These are phyloP conservation scores for Astrothelium subdiscretum DNA, from an alignment of 495 filamentous ascomycete species.

Conservation along the genomic window DNA sequence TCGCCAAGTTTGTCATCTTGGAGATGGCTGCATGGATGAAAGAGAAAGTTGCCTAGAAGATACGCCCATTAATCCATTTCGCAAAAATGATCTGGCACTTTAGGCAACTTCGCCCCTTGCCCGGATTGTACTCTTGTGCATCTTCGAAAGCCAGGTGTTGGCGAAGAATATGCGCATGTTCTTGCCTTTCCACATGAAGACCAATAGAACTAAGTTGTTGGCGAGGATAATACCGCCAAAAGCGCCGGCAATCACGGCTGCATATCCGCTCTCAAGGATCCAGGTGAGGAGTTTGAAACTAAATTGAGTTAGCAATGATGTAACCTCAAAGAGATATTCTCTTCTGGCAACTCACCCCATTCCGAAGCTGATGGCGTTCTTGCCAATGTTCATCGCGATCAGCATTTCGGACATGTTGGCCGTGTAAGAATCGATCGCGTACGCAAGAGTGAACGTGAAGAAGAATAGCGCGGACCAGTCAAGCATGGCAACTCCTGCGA, in stretches of 20 bases:
- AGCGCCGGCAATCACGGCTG: conserved; percentile 45
- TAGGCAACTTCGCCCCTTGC: background rate
- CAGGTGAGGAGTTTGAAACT: conserved; percentile 42
- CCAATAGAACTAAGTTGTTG: conserved; percentile 44
- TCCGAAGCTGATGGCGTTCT: conserved; percentile 51
- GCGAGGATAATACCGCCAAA: conserved; percentile 42
- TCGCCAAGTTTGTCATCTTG: too few species aligned
- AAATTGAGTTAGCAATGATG: background rate
- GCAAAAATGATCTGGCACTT: background rate
- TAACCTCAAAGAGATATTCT: background rate
- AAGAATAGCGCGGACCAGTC: conserved; percentile 28
- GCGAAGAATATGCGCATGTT: conserved; percentile 39
- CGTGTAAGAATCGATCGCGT: conserved; percentile 27
- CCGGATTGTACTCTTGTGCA: conserved; percentile 29
- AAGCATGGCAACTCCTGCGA: conserved; percentile 17
- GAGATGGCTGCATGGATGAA: too few species aligned
- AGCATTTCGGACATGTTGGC: conserved; percentile 44
- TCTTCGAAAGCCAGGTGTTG: conserved; percentile 40
- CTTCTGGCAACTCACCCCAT: conserved; percentile 30
- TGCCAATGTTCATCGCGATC: conserved; percentile 58
- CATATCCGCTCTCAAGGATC: conserved; percentile 45
- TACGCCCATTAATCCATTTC: too few species aligned
- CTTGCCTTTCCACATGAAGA: conserved; percentile 50
- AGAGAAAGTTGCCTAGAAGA: too few species aligned
- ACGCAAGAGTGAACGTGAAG: conserved; percentile 19